Evolutionary conservation across 140 eudicot genomes (phyloP), one percentile per base, ranked within the genome.

Genomic region (Cichorium intybus): DNA sequence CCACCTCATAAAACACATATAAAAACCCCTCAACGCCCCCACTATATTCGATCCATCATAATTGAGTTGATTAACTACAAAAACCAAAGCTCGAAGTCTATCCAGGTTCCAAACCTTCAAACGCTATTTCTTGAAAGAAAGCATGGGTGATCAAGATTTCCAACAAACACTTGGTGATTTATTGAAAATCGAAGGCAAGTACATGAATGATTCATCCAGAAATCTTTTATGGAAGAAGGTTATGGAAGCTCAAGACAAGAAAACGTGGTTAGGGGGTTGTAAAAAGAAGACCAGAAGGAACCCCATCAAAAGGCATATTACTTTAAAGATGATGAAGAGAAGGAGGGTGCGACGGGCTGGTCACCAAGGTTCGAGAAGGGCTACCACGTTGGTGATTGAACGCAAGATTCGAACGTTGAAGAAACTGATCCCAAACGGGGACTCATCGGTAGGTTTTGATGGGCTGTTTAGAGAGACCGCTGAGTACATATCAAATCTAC

Each of bases 381-480:
- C 79, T 9, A 66, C 70, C 3, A 62, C 76, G 8, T 69, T 31
- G 15, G 71, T 51, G 62, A 55, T 82, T 6, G 78, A 75, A 64
- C 81, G 53, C 28, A 82, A 72, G 75, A 90, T 88, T 52, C 75
- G 82, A 50, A 83, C 82, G 28, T 69, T 88, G 71, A 80, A 82
- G 79, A 88, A 81, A 46, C 71, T 88, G 18, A 55, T 88, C 45
- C 96, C 96, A 2, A 75, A 76, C 34, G 68, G 77, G 5, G 84
- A 73, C 55, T 56, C 75, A 5, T 51, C 66, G 62, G 39, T 56
- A 1, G 88, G 84, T 1, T 41, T 87, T 55, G 88, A 87, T 33
- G 84, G 79, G 51, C 74, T 87, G 60, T 87, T 87, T 69, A 76
- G 72, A 39, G 95, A 90, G 70, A 87, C 91, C 0, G 92, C 95